Evolutionary conservation across 1,284 basidiomycete genomes (phyloP), one percentile per base, ranked within the genome.

Genomic region (Tilletiopsis washingtonensis): DNA sequence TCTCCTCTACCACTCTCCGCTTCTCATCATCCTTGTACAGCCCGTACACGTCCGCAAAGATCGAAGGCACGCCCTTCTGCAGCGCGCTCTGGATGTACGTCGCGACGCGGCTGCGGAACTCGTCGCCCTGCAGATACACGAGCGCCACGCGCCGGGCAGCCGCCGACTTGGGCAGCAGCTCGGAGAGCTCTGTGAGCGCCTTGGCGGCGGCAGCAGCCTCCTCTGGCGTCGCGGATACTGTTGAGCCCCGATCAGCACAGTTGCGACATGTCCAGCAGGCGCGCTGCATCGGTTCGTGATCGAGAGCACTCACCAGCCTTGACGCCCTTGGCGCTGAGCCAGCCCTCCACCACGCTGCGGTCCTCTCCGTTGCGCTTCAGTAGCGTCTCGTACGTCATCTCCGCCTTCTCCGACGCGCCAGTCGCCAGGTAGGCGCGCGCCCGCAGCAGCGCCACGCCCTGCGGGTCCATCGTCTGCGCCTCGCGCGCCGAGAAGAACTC

Each of bases 41-140:
- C 0, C 84, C 78, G 73, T 97, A 97, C 73, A 98, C 71, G 74
- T 97, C 91, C 23, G 85, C 84, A 69, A 97, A 99, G 5, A 98
- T 78, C 2, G 91, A 96, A 2, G 94, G 94, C 25, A 98, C 80
- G 54, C 91, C 93, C 63, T 88, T 89, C 49, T 80, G 80, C 14
- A 98, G 76, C 6, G 82, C 86, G 2, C 78, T 76, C 17, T 81
- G 74, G 44, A 97, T 75, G 74, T 98, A 97, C 2, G 79, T 76
- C 46, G 79, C 78, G 2, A 81, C 82, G 17, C 86, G 79, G 21
- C 78, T 73, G 45, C 77, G 79, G 77, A 98, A 97, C 12, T 80
- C 83, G 79, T 67, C 56, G 5, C 44, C 49, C n/a, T 17, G 17
- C 32, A 54, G 34, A 40, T 40, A 53, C 29, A 56, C 41, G 38